phyloP scores from a whole-genome alignment of 495 filamentous ascomycete species.

The Rostrohypoxylon terebratum region DNA sequence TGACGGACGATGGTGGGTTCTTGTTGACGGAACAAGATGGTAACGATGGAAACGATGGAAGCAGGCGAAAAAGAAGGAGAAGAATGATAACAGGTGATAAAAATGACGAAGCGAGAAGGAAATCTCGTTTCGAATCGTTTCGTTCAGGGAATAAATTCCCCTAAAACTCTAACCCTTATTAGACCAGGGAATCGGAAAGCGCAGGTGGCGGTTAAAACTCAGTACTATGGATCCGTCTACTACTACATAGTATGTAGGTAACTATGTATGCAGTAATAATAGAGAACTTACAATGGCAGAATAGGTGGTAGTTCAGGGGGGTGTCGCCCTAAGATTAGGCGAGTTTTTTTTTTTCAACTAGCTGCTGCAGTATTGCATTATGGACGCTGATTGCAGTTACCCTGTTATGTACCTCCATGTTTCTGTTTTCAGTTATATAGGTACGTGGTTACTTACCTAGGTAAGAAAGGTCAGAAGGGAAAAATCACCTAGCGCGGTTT shows the following conservation, averaged over 20 bases:
- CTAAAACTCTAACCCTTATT: conserved; percentile 11
- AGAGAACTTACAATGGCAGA: too few species aligned
- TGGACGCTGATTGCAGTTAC: not conserved
- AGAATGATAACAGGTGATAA: not conserved
- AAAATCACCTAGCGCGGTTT: not conserved
- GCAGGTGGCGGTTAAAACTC: not conserved
- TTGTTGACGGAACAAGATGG: conserved; percentile 21
- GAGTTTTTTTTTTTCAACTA: conserved; percentile 8
- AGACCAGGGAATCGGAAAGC: conserved; percentile 29
- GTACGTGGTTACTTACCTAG: conserved; percentile 4
- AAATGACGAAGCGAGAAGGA: conserved; percentile 24
- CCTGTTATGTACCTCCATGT: not conserved
- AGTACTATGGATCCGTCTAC: too few species aligned
- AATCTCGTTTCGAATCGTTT: conserved; percentile 43
- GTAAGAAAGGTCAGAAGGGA: not conserved
- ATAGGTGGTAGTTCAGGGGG: conserved; percentile 25
- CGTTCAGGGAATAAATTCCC: conserved; percentile 36
- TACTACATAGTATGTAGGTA: too few species aligned
- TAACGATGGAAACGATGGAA: too few species aligned
- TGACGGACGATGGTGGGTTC: not conserved
- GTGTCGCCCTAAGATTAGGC: conserved; percentile 29
- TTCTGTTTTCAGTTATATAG: not conserved
- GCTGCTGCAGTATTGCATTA: not conserved
- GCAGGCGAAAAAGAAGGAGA: conserved; percentile 12
- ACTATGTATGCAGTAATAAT: not conserved